Percentiles rank a stretch among this genome's conserved stretches.
Conservation (phyloP, 2,329 filamentous ascomycete species). For the Phaeosphaeria sp. region DNA sequence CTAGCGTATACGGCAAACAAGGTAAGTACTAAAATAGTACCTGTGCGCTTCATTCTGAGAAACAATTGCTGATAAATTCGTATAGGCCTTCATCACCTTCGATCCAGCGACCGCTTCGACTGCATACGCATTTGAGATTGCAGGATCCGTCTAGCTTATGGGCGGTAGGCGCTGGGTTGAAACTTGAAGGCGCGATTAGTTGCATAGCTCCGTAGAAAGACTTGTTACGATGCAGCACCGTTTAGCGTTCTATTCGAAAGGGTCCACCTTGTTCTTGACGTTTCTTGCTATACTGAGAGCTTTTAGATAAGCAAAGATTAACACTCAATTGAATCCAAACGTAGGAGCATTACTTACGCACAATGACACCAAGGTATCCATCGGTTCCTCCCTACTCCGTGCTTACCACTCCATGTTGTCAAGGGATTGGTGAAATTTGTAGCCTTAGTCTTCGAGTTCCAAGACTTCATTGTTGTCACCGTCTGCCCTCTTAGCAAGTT, state of each 20-base stretch:
- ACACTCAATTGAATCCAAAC: no score
- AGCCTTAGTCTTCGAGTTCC: neutral
- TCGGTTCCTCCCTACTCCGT: no score
- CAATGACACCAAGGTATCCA: no score
- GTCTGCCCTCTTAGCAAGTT: neutral
- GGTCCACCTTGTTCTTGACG: no score
- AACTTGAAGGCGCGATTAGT: no score
- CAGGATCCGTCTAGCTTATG: neutral
- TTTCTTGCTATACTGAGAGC: no score
- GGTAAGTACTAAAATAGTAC: neutral
- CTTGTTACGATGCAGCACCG: no score
- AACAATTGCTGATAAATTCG: neutral
- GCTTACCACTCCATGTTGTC: neutral
- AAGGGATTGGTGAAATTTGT: neutral
- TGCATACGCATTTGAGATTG: neutral
- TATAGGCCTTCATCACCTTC: neutral
- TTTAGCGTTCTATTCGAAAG: no score
- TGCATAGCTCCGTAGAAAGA: no score
- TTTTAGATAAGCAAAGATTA: no score
- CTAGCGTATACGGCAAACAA: slow-evolving; percentile 2
- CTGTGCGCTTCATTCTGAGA: neutral
- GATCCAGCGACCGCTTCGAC: neutral
- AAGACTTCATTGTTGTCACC: neutral
- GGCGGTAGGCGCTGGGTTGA: no score
- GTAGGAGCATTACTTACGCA: no score